A percentile compares a stretch with the other conserved stretches of the same genome.
These are phyloP conservation scores for Sarcodon aspratus DNA, from an alignment of 768 basidiomycete species.

Conservation along the genomic window DNA sequence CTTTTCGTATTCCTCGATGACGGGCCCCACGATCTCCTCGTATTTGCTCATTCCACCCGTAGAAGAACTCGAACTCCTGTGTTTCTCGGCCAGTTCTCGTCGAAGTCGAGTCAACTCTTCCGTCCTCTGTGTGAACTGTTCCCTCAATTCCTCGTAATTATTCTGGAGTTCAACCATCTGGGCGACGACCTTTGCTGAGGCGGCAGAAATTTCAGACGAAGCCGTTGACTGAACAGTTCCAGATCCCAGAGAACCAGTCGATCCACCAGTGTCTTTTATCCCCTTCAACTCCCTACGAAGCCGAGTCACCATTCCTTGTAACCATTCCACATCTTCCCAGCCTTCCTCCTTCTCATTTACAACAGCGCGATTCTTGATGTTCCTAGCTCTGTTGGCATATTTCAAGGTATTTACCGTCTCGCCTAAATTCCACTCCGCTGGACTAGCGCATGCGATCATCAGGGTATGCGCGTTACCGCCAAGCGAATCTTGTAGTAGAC, in stretches of 20 bases:
- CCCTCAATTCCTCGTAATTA: slow-evolving; percentile 76
- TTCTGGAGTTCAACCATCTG: slow-evolving; percentile 79
- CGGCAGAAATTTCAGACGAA: slow-evolving; percentile 27
- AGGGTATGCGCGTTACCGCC: slow-evolving; percentile 97
- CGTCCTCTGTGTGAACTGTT: slow-evolving; percentile 79
- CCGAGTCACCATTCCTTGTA: slow-evolving; percentile 78
- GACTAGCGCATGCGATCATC: slow-evolving; percentile 98
- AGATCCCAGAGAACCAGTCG: background rate
- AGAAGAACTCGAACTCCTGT: slow-evolving; percentile 21
- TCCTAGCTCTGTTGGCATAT: slow-evolving; percentile 93
- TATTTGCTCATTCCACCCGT: slow-evolving; percentile 35
- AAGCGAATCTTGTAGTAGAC: slow-evolving; percentile 90
- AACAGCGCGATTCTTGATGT: slow-evolving; percentile 91
- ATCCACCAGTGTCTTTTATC: slow-evolving; percentile 11
- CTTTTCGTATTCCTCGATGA: slow-evolving; percentile 98
- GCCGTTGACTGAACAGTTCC: slow-evolving; percentile 18
- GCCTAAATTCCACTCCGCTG: slow-evolving; percentile 88
- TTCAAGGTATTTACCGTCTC: slow-evolving; percentile 95
- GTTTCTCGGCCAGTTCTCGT: slow-evolving; percentile 68
- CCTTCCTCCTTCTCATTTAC: slow-evolving; percentile 94
- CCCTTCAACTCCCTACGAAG: slow-evolving; percentile 79
- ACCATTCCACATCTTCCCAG: slow-evolving; percentile 97
- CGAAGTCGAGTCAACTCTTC: slow-evolving; percentile 77
- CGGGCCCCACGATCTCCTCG: slow-evolving; percentile 91
- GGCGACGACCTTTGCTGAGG: slow-evolving; percentile 61